Base-by-base conservation (phyloP, 2,329 filamentous ascomycete species). In the Phaeosphaeriaceae sp. region DNA sequence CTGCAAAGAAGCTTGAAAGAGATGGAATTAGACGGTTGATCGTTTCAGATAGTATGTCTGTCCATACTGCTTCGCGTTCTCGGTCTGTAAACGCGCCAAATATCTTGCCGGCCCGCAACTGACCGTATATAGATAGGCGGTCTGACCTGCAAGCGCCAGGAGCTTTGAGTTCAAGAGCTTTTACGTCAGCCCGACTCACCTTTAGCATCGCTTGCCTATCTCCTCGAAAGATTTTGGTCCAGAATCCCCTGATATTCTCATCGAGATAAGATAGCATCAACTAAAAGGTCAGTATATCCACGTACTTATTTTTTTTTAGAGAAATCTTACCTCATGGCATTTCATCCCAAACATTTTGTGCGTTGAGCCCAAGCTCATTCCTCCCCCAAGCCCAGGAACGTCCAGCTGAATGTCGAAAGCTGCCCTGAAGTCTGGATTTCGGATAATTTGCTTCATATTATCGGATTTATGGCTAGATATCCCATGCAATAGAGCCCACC, bases 221-320 rank as follows among this genome's bases (percentile, higher is more conserved):
- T 23, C 21, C n/a, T 29, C 54, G 43, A 34, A 74, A 61, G 26
- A 74, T 58, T 34, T 57, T 48, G 29, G 52, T 55, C 64, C 58
- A 76, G 21, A 52, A 74, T 70, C 28, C 63, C 47, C 46, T 63
- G 35, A 37, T 61, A 34, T 72, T 66, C 44, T 73, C 74, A 60
- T 52, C 70, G 73, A 48, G 58, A 54, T 35, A 71, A 54, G 38
- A 70, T 54, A 56, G 70, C 57, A 61, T 74, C 29, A 28, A 20
- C 28, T 48, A 73, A 23, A 26, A 23, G 16, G 8, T 38, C 8
- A 37, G 49, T 49, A 56, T 23, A 23, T 23, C 21, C 21, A 23
- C 21, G 21, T 23, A 23, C 21, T 23, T 23, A 23, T n/a, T 29
- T 57, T 39, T 29, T 48, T 60, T 44, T 18, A 23, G 20, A 23